Percentiles rank a stretch among this genome's conserved stretches.
Evolutionary conservation across 768 basidiomycete genomes (phyloP).

Genomic region (Russula griseocarnosa): DNA sequence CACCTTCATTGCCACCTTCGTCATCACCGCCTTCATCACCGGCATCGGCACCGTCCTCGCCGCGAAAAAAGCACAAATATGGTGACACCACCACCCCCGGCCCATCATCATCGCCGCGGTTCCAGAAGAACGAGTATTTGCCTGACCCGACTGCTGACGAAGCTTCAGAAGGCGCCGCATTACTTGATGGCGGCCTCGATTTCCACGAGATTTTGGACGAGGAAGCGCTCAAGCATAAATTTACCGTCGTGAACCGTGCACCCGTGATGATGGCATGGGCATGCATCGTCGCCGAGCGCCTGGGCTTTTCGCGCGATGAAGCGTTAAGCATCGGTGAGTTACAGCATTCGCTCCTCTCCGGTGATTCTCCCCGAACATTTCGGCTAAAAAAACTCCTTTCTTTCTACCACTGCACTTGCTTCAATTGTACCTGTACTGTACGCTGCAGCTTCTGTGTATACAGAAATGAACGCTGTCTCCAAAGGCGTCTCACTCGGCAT

Average conservation of each 20-base stretch:
- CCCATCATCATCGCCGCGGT: constrained; percentile 22
- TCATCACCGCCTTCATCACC: not conserved
- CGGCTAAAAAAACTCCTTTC: not conserved
- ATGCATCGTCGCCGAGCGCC: constrained; percentile 73
- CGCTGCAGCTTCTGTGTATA: constrained; percentile 80
- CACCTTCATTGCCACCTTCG: too few relatives aligned
- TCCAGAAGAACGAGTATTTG: constrained; percentile 51
- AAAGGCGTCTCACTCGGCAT: constrained; percentile 85
- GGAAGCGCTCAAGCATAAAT: constrained; percentile 58
- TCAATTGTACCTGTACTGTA: not conserved
- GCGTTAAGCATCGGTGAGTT: constrained; percentile 81
- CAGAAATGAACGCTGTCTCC: constrained; percentile 84
- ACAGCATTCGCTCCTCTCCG: not conserved
- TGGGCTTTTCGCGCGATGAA: constrained; percentile 86
- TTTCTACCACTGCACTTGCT: too few relatives aligned
- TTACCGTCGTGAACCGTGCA: constrained; percentile 78
- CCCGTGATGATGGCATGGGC: constrained; percentile 96
- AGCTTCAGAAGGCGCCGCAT: constrained; percentile 42
- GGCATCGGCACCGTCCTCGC: constrained; percentile 31
- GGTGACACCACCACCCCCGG: constrained; percentile 31
- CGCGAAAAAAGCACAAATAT: constrained; percentile 51
- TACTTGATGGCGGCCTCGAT: constrained; percentile 52
- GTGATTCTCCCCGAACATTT: too few relatives aligned
- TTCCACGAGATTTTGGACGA: constrained; percentile 74
- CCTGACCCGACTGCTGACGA: constrained; percentile 51